A percentile compares a stretch with the other conserved stretches of the same genome.
phyloP scores from a whole-genome alignment of 2,329 filamentous ascomycete species.

The Pseudopyrenochaeta lycopersici region DNA sequence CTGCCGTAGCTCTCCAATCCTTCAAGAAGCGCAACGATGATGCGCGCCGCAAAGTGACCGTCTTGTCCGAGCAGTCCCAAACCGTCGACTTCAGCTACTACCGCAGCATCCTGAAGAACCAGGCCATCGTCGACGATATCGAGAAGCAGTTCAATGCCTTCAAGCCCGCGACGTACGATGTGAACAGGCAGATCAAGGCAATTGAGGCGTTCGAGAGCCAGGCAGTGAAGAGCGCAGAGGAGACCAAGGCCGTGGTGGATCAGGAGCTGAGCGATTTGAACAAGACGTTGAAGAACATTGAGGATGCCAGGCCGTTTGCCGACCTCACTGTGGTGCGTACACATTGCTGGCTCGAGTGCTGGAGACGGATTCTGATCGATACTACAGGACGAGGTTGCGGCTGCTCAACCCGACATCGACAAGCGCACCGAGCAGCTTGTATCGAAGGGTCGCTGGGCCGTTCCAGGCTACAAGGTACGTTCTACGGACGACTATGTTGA shows the following conservation, averaged over 20 bases:
- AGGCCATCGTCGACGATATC: conserved; percentile 93
- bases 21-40: conserved; percentile 99
- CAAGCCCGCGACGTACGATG: conserved; percentile 93
- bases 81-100: conserved; percentile 93
- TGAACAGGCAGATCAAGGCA: conserved; percentile 92
- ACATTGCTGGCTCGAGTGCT: conserved; percentile 1
- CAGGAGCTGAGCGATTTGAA: conserved; percentile 92
- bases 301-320: conserved; percentile 93
- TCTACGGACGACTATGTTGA: background rate
- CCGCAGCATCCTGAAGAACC: conserved; percentile 93
- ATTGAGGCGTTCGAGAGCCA: conserved; percentile 98
- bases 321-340: conserved; percentile 94
- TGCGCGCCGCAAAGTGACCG: conserved; percentile 89
- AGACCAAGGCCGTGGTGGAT: conserved; percentile 96
- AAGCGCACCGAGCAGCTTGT: conserved; percentile 95
- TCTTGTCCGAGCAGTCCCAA: conserved; percentile 84
- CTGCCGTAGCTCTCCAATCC: conserved; percentile 85
- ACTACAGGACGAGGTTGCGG: conserved; percentile 86
- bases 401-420: conserved; percentile 95
- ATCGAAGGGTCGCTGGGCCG: conserved; percentile 97
- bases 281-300: conserved; percentile 96
- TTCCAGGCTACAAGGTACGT: conserved; percentile 97
- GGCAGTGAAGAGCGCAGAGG: conserved; percentile 95
- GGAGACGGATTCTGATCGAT: conserved; percentile 26
- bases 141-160: conserved; percentile 93